Evolutionary conservation across 2,329 filamentous ascomycete genomes (phyloP), one percentile per base, ranked within the genome.

Genomic region (Myriosclerotinia duriaeana): DNA sequence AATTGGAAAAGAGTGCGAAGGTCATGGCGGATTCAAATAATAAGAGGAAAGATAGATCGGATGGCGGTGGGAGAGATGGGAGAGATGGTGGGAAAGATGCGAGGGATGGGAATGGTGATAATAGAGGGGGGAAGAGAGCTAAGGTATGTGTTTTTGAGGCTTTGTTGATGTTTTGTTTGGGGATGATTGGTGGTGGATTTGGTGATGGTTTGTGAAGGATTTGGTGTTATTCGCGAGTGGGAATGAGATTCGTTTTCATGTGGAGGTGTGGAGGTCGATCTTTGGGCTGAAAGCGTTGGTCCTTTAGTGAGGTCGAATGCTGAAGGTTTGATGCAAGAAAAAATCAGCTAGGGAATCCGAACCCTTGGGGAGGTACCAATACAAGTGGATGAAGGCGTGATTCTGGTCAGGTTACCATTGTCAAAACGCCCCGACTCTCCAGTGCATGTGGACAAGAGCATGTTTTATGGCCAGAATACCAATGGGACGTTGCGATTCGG

Each of bases 1-100:
- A 11, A 46, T 14, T 26, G n/a, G 17, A 14, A 14, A 53, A 53
- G 36, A 30, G 5, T 36, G 34, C 40, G 17, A 3, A 22, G n/a
- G 20, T 14, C 36, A 66, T 63, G 62, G 44, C 56, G 20, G 55
- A 66, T n/a, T 50, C 62, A 36, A 68, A 61, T 34, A 66, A 66
- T 34, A 70, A 70, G 36, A 56, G 67, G 44, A 69, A 70, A 53
- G 65, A 66, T 38, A 64, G 67, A n/a, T 64, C 67, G 12, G 64
- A 22, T 7, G 56, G 56, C 42, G 55, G 58, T 44, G 54, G 55
- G 44, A 48, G 46, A 5, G 30, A 34, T 36, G 65, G 53, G 54
- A 50, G n/a, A 26, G n/a, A 11, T 50, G 53, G 64, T 53, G 50
- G 48, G 17, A 64, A 20, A 12, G 40, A 64, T 64, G 22, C 50